phyloP scores from a whole-genome alignment of 1,284 basidiomycete genomes.

The Rhodotorula mucilaginosa region DNA sequence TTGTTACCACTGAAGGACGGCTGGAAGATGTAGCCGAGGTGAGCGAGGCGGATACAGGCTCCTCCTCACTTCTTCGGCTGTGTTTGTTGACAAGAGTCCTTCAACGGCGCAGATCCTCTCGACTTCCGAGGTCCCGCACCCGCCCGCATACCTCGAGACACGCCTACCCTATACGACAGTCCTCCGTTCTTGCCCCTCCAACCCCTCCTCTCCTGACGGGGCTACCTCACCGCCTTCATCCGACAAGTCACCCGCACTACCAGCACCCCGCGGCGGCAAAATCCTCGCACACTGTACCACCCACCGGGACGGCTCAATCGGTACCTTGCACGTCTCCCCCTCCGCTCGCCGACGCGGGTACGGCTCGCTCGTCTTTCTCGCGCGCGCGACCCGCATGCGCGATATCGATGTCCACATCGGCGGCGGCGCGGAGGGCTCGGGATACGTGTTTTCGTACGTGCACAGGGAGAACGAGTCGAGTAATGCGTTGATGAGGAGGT shows the following conservation, averaged over 20 bases:
- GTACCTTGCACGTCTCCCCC: slow-evolving; percentile 18
- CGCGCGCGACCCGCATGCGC: slow-evolving; percentile 11
- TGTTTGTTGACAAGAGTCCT: too few species aligned
- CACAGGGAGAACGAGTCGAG: slow-evolving; percentile 14
- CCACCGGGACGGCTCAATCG: slow-evolving; percentile 32
- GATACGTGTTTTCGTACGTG: slow-evolving; percentile 23
- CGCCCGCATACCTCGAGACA: slow-evolving; percentile 13
- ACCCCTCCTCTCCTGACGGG: neutral
- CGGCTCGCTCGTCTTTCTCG: slow-evolving; percentile 7
- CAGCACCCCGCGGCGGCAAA: neutral
- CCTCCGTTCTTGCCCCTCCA: neutral
- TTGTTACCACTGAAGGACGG: neutral
- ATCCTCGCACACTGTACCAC: slow-evolving; percentile 27
- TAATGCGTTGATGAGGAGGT: slow-evolving; percentile 16
- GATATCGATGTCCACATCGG: neutral
- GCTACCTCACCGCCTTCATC: neutral
- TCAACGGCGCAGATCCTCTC: slow-evolving; percentile 18
- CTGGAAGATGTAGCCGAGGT: slow-evolving; percentile 6
- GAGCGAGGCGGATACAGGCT: too few species aligned
- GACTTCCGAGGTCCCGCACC: slow-evolving; percentile 26
- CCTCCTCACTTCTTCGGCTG: neutral
- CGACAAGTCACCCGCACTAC: neutral
- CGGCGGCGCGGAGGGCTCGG: too few species aligned
- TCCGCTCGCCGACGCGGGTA: slow-evolving; percentile 1
- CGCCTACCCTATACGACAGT: slow-evolving; percentile 14